A percentile compares a stretch with the other conserved stretches of the same genome.
These are phyloP conservation scores for Claviceps citrina DNA, from an alignment of 2,329 filamentous ascomycete genomes.

Conservation along the genomic window DNA sequence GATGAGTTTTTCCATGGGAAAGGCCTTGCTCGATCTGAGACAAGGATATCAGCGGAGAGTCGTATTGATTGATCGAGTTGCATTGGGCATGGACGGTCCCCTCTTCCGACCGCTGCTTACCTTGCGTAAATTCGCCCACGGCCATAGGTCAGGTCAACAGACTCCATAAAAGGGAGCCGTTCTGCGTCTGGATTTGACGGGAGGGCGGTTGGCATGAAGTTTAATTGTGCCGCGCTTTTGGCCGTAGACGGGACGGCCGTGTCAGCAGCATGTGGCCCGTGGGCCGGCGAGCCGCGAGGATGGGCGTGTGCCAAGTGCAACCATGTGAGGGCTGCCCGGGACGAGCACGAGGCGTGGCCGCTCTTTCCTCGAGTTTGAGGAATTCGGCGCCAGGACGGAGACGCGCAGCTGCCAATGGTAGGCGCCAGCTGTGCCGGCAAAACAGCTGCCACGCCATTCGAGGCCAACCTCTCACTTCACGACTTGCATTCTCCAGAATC, in stretches of 20 bases:
- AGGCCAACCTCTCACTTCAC: too few species aligned
- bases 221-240: not conserved
- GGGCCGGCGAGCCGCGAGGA: not conserved
- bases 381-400: too few species aligned
- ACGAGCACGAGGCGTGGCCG: too few species aligned
- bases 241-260: not conserved
- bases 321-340: too few species aligned
- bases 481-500: too few species aligned
- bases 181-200: not conserved
- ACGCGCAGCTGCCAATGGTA: too few species aligned
- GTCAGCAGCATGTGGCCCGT: not conserved
- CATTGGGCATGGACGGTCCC: not conserved
- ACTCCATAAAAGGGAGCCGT: not conserved
- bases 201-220: not conserved
- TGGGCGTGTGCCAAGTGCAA: not conserved
- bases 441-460: too few species aligned
- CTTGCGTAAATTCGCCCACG: not conserved
- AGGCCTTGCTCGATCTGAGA: not conserved
- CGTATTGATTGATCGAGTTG: not conserved
- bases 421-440: too few species aligned
- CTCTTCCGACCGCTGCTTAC: not conserved
- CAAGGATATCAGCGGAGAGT: not conserved
- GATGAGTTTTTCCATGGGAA: too few species aligned
- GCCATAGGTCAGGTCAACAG: not conserved
- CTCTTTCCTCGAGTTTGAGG: too few species aligned